These are phyloP conservation scores for Xylariaceae sp. DNA, from an alignment of 2,329 filamentous ascomycete genomes.

Conservation along the genomic window DNA sequence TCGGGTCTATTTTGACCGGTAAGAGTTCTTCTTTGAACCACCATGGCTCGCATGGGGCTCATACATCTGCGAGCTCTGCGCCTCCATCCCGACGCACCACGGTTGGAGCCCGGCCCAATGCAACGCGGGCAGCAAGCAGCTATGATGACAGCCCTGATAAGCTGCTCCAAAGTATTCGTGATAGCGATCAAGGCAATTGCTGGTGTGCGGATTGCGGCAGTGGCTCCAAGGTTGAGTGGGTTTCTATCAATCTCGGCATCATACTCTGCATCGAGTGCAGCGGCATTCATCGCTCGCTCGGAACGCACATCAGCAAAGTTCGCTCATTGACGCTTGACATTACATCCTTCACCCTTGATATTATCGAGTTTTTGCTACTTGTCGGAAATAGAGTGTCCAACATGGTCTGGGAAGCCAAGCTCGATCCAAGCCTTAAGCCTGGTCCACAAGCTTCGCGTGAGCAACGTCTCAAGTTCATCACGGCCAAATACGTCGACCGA, in stretches of 20 bases:
- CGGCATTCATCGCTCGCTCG: constrained; percentile 93
- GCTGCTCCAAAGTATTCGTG: constrained; percentile 84
- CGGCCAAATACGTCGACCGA: constrained; percentile 88
- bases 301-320: constrained; percentile 97
- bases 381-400: constrained; percentile 96
- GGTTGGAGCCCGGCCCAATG: constrained; percentile 83
- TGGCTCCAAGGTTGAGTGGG: constrained; percentile 94
- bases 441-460: constrained; percentile 81
- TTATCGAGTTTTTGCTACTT: constrained; percentile 89
- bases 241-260: constrained; percentile 96
- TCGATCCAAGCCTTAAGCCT: constrained; percentile 79
- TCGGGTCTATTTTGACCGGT: constrained; percentile 89
- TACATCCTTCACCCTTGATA: constrained; percentile 94
- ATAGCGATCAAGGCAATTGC: constrained; percentile 89
- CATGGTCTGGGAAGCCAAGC: constrained; percentile 90
- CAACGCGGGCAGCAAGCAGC: constrained; percentile 71
- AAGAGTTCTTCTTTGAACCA: constrained; percentile 77
- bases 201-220: constrained; percentile 96
- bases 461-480: constrained; percentile 93
- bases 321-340: constrained; percentile 95
- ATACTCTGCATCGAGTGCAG: constrained; percentile 98
- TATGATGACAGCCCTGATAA: constrained; percentile 86
- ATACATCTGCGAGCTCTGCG: constrained; percentile 56
- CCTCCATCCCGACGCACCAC: constrained; percentile 84
- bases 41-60: constrained; percentile 57